Conservation (phyloP, 108 stramenopile species). For the Nitzschia sp. region DNA sequence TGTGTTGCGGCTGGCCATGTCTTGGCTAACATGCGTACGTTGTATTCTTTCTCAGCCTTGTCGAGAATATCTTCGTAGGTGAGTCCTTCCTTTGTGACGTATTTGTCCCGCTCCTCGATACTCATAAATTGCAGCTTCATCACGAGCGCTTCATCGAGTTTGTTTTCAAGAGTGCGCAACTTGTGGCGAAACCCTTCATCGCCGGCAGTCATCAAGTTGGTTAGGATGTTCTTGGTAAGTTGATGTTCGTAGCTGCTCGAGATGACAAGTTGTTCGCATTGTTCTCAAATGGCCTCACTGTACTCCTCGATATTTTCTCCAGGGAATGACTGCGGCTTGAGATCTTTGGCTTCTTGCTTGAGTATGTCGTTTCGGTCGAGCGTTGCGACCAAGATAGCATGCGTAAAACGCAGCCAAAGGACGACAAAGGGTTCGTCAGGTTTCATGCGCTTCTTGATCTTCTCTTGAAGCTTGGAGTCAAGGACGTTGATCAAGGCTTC, state of each 20-base stretch:
- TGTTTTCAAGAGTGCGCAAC: neutral
- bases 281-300: neutral
- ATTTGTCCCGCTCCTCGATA: neutral
- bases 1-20: too few species aligned
- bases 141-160: neutral
- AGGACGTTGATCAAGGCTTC: neutral
- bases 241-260: too few species aligned
- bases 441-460: neutral
- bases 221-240: neutral
- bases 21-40: too few species aligned
- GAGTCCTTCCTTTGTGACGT: neutral
- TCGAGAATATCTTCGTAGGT: neutral
- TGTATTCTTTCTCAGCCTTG: neutral
- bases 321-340: neutral
- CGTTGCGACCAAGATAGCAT: too few species aligned
- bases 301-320: slow-evolving; percentile 8
- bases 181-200: neutral
- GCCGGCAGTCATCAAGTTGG: neutral
- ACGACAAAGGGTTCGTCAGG: neutral
- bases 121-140: neutral
- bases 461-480: neutral
- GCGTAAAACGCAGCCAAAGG: too few species aligned
- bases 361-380: neutral
- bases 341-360: neutral
- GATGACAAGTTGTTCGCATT: too few species aligned